phyloP scores from a whole-genome alignment of 129 eudicot genomes.

The carrot (Daucus carota) region DNA sequence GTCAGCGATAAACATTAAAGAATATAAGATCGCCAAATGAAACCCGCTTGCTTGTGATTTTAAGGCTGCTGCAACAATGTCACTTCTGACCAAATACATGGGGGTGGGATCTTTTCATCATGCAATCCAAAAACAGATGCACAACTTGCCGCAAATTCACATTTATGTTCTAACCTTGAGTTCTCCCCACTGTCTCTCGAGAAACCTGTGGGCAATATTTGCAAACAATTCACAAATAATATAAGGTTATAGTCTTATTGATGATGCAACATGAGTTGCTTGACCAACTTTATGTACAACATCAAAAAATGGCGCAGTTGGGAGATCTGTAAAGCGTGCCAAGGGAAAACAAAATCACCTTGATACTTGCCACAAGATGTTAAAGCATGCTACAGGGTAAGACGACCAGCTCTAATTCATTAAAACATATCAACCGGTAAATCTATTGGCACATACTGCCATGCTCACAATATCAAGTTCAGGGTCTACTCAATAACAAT shows the following conservation, averaged over 20 bases:
- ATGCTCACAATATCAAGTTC: no score
- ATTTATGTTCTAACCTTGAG: not conserved
- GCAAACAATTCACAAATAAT: not conserved
- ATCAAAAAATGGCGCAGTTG: not conserved
- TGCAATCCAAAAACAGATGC: not conserved
- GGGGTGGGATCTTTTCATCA: not conserved
- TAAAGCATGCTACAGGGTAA: not conserved
- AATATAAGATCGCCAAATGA: not conserved
- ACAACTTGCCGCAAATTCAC: not conserved
- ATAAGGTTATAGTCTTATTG: not conserved
- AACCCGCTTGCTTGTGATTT: not conserved
- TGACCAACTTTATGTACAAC: not conserved
- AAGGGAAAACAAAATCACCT: not conserved
- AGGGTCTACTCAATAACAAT: no score
- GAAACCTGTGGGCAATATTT: not conserved
- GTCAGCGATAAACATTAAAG: not conserved
- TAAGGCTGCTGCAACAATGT: not conserved
- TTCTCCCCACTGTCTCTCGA: not conserved
- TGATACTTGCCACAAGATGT: not conserved
- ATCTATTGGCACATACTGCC: not conserved
- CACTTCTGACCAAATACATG: not conserved
- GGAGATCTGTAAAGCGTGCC: not conserved
- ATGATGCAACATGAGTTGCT: not conserved
- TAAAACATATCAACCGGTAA: not conserved
- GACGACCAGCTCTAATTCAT: not conserved